phyloP scores from a whole-genome alignment of 768 basidiomycete species.

The Gloeopeniophorella convolvens region DNA sequence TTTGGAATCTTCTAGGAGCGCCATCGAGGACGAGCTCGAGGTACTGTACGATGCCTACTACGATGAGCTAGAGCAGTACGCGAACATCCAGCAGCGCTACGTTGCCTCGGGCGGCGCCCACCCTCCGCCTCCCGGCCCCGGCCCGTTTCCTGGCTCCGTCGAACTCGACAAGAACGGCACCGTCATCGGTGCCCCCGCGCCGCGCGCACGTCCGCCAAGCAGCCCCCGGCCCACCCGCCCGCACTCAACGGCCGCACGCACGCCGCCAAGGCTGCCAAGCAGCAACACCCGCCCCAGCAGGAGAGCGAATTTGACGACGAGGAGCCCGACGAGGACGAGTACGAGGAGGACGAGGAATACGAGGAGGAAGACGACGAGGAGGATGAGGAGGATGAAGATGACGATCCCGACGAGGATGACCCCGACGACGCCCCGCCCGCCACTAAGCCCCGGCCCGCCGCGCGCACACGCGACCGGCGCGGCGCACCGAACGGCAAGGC shows the following conservation, averaged over 20 bases:
- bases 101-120: slow-evolving; percentile 84
- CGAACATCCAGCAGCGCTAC: slow-evolving; percentile 95
- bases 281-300: too few relatives aligned
- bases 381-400: slow-evolving; percentile 66
- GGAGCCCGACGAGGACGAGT: slow-evolving; percentile 49
- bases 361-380: slow-evolving; percentile 58
- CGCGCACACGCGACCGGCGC: slow-evolving; percentile 24
- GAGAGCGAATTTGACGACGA: slow-evolving; percentile 66
- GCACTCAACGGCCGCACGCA: slow-evolving; percentile 36
- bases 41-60: slow-evolving; percentile 99
- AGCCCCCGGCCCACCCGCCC: slow-evolving; percentile 26
- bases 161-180: slow-evolving; percentile 90
- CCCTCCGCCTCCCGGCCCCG: slow-evolving; percentile 90
- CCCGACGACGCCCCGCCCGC: slow-evolving; percentile 29
- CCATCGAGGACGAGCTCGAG: slow-evolving; percentile 99
- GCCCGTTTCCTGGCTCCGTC: slow-evolving; percentile 97
- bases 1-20: slow-evolving; percentile 51
- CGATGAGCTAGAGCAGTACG: slow-evolving; percentile 99
- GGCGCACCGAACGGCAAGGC: slow-evolving; percentile 39
- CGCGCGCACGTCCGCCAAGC: slow-evolving; percentile 12
- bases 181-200: slow-evolving; percentile 37
- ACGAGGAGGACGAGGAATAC: slow-evolving; percentile 50
- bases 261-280: too few relatives aligned
- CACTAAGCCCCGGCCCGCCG: slow-evolving; percentile 24
- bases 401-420: slow-evolving; percentile 59